Conservation (phyloP, 2,329 filamentous ascomycete species). For the Fusarium illudens region DNA sequence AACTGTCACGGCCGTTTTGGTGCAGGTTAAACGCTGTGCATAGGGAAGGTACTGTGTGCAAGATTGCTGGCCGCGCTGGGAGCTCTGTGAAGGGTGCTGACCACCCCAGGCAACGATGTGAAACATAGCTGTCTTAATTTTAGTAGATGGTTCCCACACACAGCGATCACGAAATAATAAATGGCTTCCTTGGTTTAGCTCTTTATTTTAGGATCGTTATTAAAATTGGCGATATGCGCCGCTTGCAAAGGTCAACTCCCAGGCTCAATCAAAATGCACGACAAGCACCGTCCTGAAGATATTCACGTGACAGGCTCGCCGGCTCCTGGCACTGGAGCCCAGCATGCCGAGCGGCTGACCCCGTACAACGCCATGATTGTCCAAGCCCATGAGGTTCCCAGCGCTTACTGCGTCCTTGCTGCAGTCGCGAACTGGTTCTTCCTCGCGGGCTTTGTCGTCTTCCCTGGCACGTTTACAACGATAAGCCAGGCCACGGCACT, state of each 20-base stretch:
- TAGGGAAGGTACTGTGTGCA: neutral
- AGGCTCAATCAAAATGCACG: neutral
- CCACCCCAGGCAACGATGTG: neutral
- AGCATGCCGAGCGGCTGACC: neutral
- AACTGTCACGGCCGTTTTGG: neutral
- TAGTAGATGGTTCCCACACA: neutral
- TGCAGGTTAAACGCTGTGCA: neutral
- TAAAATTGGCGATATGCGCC: neutral
- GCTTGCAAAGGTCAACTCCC: neutral
- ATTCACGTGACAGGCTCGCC: neutral
- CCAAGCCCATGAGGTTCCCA: constrained; percentile 5
- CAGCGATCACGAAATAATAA: neutral
- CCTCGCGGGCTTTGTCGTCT: constrained; percentile 10
- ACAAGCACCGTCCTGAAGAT: neutral
- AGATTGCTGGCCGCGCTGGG: neutral
- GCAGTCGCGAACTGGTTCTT: constrained; percentile 18
- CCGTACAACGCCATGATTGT: constrained; percentile 9
- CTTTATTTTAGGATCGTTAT: neutral
- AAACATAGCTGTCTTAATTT: neutral
- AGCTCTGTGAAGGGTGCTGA: neutral
- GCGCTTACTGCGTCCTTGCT: neutral
- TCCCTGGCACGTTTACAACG: constrained; percentile 13
- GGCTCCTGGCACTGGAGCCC: neutral
- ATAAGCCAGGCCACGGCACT: neutral
- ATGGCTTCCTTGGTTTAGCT: neutral